Evolutionary conservation across 305 asterid species (phyloP).

Genomic region (Solanum hybrid): DNA sequence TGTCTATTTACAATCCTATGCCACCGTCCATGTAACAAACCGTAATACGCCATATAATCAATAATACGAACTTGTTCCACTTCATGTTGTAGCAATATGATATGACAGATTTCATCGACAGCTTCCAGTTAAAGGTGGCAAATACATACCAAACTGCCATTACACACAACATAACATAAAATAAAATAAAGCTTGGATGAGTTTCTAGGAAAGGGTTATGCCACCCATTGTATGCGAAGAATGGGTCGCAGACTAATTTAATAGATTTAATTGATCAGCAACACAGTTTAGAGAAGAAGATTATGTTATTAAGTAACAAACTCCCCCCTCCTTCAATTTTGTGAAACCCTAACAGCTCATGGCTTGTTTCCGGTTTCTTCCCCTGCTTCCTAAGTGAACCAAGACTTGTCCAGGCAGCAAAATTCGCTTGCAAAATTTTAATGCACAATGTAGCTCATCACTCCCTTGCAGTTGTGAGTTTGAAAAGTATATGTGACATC

Average conservation of each 20-base stretch:
- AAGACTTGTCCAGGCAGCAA: not conserved
- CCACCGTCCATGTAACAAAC: not conserved
- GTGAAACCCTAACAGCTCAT: not conserved
- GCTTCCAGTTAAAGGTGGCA: not conserved
- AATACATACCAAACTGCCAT: not conserved
- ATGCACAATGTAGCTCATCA: not conserved
- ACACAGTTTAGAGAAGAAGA: not conserved
- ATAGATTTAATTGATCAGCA: not conserved
- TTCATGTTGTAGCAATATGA: not conserved
- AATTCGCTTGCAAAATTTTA: not conserved
- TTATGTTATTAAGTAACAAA: not conserved
- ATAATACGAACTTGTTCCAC: not conserved
- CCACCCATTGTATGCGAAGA: not conserved
- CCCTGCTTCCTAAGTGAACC: not conserved
- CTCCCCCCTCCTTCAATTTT: not conserved
- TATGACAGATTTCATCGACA: not conserved
- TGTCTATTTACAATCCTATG: not conserved
- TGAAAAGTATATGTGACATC: not conserved
- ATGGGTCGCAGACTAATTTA: not conserved
- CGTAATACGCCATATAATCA: not conserved
- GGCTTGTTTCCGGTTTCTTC: not conserved
- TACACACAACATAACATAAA: not conserved
- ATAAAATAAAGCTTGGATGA: not conserved
- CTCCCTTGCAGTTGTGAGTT: not conserved
- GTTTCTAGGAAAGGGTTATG: not conserved